These are phyloP conservation scores for Talaromyces thailandensis DNA, from an alignment of 495 filamentous ascomycete genomes.

Conservation along the genomic window DNA sequence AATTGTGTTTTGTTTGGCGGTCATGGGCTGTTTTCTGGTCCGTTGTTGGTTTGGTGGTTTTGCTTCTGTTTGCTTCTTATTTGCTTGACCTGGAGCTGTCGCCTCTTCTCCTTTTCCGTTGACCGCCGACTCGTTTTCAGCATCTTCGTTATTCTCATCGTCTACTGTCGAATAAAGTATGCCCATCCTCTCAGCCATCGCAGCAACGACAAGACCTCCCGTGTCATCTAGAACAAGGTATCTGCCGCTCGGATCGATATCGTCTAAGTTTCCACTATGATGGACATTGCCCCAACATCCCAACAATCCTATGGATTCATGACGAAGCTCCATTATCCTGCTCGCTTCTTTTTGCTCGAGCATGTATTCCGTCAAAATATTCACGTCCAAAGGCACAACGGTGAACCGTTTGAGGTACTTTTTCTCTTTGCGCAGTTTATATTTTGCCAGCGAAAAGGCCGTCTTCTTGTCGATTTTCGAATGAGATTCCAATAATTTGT, in stretches of 20 bases:
- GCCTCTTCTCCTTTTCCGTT: conserved; percentile 1
- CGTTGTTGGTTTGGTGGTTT: conserved; percentile 12
- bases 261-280: conserved; percentile 29
- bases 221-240: conserved; percentile 92
- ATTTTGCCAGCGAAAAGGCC: conserved; percentile 85
- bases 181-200: conserved; percentile 86
- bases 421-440: conserved; percentile 83
- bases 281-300: conserved; percentile 58
- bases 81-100: background rate
- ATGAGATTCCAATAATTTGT: conserved; percentile 77
- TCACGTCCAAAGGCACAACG: conserved; percentile 71
- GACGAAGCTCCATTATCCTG: conserved; percentile 80
- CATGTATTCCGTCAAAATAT: conserved; percentile 61
- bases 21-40: conserved; percentile 26
- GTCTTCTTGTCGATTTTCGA: conserved; percentile 88
- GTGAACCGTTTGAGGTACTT: conserved; percentile 89
- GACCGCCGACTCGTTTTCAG: background rate
- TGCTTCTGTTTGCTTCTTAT: conserved; percentile 9
- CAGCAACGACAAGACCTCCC: conserved; percentile 74
- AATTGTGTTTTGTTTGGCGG: conserved; percentile 67
- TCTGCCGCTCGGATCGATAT: conserved; percentile 48
- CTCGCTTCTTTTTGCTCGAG: conserved; percentile 65
- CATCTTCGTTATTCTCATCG: conserved; percentile 20
- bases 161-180: conserved; percentile 53
- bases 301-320: conserved; percentile 73